Base-by-base conservation (phyloP, 306 rosid species). In the Vigna radiata region DNA sequence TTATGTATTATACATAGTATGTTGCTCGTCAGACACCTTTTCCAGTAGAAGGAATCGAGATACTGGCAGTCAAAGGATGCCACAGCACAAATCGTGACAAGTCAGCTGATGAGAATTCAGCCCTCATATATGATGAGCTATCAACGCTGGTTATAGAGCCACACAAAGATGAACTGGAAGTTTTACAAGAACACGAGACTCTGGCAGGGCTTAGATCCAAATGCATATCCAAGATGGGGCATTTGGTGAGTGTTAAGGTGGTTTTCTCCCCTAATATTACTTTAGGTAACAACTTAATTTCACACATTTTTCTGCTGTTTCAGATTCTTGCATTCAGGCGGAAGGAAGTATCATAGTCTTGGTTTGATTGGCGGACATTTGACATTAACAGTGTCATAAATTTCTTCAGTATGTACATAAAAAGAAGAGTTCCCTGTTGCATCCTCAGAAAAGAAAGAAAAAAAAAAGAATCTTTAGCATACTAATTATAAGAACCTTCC, bases 321-420 rank as follows among this genome's bases (percentile, higher is more conserved):
- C 96, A 95, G 98, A 82, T 95, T 77, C 87, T 95, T 60, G 96
- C 86, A 71, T 95, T 89, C 87, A 85, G 86, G 80, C 83, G 67
- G 83, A 90, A 89, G 91, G 88, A 75, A 85, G 74, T 53, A 60
- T 39, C 43, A 54, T 69, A 79, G 33, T 67, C 44, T 65, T 64
- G 66, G 54, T 43, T 39, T 47, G 52, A 61, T 14, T 47, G 69
- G 69, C 63, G 39, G 23, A 43, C 19, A 65, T 60, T 52, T 79
- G 62, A 80, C 48, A 31, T 72, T 52, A 66, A 68, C 72, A 68
- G 7, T 68, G 72, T 18, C 55, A n/a, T 47, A 60, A 81, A 5
- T 68, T 41, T 61, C 47, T 76, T 58, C 19, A 59, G 2, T 21
- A 21, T 83, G 76, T 70, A 79, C 72, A 79, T 70, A 75, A 49